phyloP scores from a whole-genome alignment of 495 filamentous ascomycete species.

The Aspergillus ostianus region DNA sequence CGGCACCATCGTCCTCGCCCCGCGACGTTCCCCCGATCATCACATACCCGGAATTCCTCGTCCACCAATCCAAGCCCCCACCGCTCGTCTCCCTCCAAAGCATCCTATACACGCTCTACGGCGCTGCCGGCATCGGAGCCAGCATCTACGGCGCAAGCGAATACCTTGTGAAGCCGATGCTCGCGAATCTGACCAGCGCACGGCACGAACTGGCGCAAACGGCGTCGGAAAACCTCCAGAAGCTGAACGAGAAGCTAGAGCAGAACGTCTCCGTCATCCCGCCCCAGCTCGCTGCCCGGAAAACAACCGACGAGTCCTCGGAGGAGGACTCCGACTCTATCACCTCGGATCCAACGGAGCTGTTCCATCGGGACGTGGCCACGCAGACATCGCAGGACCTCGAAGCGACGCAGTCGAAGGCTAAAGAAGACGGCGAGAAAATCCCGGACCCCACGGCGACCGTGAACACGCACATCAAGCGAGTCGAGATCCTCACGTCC shows the following conservation, averaged over 20 bases:
- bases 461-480: conserved; percentile 39
- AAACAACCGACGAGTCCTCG: conserved; percentile 20
- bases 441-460: conserved; percentile 25
- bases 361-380: conserved; percentile 87
- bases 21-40: conserved; percentile 79
- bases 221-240: conserved; percentile 59
- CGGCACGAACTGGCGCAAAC: conserved; percentile 77
- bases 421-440: conserved; percentile 12
- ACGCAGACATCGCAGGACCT: conserved; percentile 62
- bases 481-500: conserved; percentile 47
- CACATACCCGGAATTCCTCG: conserved; percentile 94
- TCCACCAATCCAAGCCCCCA: conserved; percentile 60
- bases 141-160: conserved; percentile 78
- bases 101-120: conserved; percentile 75
- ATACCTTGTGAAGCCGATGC: conserved; percentile 82
- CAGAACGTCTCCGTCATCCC: conserved; percentile 63
- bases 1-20: conserved; percentile 24
- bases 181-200: conserved; percentile 66
- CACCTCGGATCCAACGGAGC: conserved; percentile 70
- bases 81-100: conserved; percentile 76
- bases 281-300: conserved; percentile 34
- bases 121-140: conserved; percentile 66
- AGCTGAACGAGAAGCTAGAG: conserved; percentile 74
- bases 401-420: conserved; percentile 14
- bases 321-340: conserved; percentile 42